These are phyloP conservation scores for Pugionium dolabratum DNA, from an alignment of 345 rosid genomes.

Conservation along the genomic window DNA sequence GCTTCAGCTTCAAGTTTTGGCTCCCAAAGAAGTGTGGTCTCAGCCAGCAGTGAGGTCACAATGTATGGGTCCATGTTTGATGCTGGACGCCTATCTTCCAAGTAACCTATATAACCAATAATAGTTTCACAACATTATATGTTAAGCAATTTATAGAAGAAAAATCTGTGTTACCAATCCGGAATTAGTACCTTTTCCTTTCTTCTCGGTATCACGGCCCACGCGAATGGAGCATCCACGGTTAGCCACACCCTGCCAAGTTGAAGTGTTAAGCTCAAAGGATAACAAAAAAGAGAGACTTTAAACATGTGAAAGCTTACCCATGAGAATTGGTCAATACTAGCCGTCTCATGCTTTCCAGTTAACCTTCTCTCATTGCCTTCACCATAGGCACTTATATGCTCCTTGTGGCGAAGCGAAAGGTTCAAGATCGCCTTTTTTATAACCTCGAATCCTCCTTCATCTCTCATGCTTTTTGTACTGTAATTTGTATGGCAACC, in stretches of 20 bases:
- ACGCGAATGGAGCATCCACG: constrained; percentile 97
- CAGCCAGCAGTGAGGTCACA: constrained; percentile 72
- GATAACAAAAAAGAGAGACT: neutral
- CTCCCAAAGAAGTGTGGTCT: constrained; percentile 75
- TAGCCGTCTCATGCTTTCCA: constrained; percentile 97
- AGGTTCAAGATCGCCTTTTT: constrained; percentile 92
- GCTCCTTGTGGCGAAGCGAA: constrained; percentile 84
- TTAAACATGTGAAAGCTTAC: constrained; percentile 36
- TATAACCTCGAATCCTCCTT: constrained; percentile 82
- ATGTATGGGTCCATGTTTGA: constrained; percentile 93
- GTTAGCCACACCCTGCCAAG: constrained; percentile 84
- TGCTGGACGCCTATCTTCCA: constrained; percentile 90
- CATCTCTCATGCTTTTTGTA: constrained; percentile 95
- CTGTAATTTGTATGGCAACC: constrained; percentile 99
- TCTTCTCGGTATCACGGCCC: constrained; percentile 92
- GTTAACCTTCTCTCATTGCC: constrained; percentile 98
- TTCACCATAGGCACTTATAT: constrained; percentile 95
- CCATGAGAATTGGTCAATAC: constrained; percentile 89
- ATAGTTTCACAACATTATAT: constrained; percentile 21
- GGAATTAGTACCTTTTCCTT: constrained; percentile 69
- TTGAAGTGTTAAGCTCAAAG: neutral
- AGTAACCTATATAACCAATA: constrained; percentile 58
- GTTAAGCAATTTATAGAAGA: constrained; percentile 14
- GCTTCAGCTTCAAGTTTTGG: constrained; percentile 86
- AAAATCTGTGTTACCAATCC: neutral